Base-by-base conservation (phyloP, 208 protist species). In the Leishmania major region DNA sequence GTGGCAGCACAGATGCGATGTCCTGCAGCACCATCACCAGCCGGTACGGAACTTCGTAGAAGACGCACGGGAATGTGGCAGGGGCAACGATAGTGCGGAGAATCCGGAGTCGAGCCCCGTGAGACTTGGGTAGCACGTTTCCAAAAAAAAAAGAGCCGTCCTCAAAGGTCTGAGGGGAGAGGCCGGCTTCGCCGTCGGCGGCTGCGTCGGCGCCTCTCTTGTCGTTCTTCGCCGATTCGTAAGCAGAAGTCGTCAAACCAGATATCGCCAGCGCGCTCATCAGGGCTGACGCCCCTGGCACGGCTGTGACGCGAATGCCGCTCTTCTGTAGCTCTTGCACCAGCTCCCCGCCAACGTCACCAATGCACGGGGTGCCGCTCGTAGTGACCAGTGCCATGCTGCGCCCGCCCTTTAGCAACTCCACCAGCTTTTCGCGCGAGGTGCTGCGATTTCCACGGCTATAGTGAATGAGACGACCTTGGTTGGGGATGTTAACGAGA, bases 101-200 rank as follows among this genome's bases (percentile, higher is more conserved):
- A 57, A 95, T 77, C 1, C 90, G 91, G 53, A 96, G 88, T 6
- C 95, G 90, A 19, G 84, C 90, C 13, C 88, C 90, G 79, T 93
- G 87, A 22, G 89, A 88, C 31, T 91, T 87, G 49, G 93, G 93
- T 55, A 98, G 82, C 45, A 96, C 86, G 78, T 96, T 96, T 64
- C 93, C 94, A 84, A 98, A 98, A 81, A 92, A 96, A 73, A 97
- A 98, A 62, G 95, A 92, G 3, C 95, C 95, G 51, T 95, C 91
- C 43, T 88, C 82, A 0, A 95, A 82, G 19, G 78, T 51, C 59
- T 64, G 78, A 25, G 87, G 80, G 28, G 51, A 69, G 2, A 64
- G 31, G n/a, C 3, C 67, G 7, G 28, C 60, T 28, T 19, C 59
- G 53, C n/a, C 51, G 82, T 25, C 57, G 53, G 25, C 53, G 40